A percentile compares a stretch with the other conserved stretches of the same genome.
phyloP scores from a whole-genome alignment of 257 asterid genomes.

The Schizonepeta tenuifolia region DNA sequence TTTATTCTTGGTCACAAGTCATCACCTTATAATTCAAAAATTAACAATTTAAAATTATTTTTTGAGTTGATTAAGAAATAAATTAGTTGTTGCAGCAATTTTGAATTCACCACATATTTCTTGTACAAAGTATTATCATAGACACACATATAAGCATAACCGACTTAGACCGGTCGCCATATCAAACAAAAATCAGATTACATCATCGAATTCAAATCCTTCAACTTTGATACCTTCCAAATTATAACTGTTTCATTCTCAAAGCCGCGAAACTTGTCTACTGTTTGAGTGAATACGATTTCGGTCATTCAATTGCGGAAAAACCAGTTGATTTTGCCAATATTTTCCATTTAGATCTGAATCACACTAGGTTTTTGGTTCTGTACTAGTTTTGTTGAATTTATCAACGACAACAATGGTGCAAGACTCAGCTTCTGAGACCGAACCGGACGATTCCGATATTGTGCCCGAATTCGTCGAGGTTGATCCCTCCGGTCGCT shows the following conservation, averaged over 20 bases:
- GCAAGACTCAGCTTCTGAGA: conserved; percentile 64
- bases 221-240: neutral
- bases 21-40: no score
- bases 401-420: conserved; percentile 53
- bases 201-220: conserved; percentile 27
- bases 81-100: no score
- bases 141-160: no score
- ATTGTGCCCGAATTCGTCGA: conserved; percentile 86
- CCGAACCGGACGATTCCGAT: conserved; percentile 81
- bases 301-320: neutral
- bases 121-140: no score
- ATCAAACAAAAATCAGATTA: conserved; percentile 10
- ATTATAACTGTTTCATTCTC: conserved; percentile 15
- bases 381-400: conserved; percentile 15
- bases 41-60: no score
- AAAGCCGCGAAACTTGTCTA: conserved; percentile 12
- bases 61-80: no score
- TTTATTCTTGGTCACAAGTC: no score
- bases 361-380: conserved; percentile 17
- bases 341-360: conserved; percentile 34
- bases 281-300: neutral
- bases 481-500: conserved; percentile 90
- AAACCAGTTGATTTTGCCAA: conserved; percentile 23
- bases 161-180: neutral
- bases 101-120: no score